These are phyloP conservation scores for Pseudocercospora vitis DNA, from an alignment of 2,329 filamentous ascomycete species.

Conservation along the genomic window DNA sequence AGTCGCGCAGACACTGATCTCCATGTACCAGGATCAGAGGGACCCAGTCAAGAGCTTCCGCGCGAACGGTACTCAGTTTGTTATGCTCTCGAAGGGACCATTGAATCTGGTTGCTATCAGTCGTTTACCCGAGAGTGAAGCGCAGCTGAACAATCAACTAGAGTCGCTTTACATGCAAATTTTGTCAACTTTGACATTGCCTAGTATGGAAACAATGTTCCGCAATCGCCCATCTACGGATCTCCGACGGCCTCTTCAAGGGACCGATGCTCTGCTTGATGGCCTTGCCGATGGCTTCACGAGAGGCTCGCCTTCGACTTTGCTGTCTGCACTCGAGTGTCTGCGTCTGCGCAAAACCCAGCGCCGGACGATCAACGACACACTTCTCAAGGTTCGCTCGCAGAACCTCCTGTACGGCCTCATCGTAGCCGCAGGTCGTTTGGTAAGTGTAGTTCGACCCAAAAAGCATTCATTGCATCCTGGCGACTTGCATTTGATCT, in stretches of 20 bases:
- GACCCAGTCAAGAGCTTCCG: conserved; percentile 81
- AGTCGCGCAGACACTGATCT: conserved; percentile 95
- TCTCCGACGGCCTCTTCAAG: conserved; percentile 81
- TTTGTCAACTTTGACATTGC: conserved; percentile 87
- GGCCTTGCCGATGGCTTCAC: conserved; percentile 95
- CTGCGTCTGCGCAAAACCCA: conserved; percentile 88
- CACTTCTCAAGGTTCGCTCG: conserved; percentile 74
- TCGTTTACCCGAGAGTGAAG: conserved; percentile 85
- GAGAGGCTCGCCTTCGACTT: conserved; percentile 80
- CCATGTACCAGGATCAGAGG: conserved; percentile 81
- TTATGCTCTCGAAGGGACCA: conserved; percentile 79
- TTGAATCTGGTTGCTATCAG: conserved; percentile 94
- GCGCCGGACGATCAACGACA: conserved; percentile 80
- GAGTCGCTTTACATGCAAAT: conserved; percentile 98
- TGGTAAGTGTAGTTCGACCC: conserved; percentile 92
- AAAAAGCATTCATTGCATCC: conserved; percentile 95
- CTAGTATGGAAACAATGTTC: conserved; percentile 82
- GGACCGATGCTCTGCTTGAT: conserved; percentile 86
- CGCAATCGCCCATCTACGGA: conserved; percentile 90
- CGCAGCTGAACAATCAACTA: conserved; percentile 81
- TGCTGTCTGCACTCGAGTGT: conserved; percentile 89
- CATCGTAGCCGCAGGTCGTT: conserved; percentile 84
- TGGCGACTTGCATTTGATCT: conserved; percentile 91
- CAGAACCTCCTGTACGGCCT: conserved; percentile 86
- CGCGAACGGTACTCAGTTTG: conserved; percentile 82